Evolutionary conservation across 768 basidiomycete species (phyloP), one percentile per base, ranked within the genome.

Genomic region (Tylopilus vinaceipallidus): DNA sequence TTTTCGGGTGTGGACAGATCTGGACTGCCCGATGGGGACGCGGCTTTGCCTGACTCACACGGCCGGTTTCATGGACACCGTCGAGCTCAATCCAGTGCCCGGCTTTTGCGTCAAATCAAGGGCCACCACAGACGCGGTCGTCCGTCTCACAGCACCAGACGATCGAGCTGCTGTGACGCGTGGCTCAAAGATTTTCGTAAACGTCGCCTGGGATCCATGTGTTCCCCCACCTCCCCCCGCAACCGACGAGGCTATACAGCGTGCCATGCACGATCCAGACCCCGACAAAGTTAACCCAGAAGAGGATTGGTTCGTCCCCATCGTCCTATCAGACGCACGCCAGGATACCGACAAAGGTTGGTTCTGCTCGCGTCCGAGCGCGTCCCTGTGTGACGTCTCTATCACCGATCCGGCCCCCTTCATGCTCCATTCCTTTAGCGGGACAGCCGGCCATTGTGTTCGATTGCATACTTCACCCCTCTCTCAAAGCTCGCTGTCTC

Each of bases 41-140:
- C 2, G n/a, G n/a, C n/a, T n/a, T n/a, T n/a, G n/a, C n/a, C n/a
- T n/a, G n/a, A n/a, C 49, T 42, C 52, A 35, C 51, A 50, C 54
- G 50, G 47, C 27, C 42, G 43, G 30, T 35, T 40, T 45, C 51
- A 61, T 61, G 58, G 53, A 58, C 42, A 55, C 59, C 42, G 45
- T 45, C 36, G 56, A 62, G 36, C 77, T 87, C 52, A 68, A 75
- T 17, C 88, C 88, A 26, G 68, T 72, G 22, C 72, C 88, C 24
- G 88, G 84, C 5, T 90, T 88, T 64, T 88, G 86, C 63, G 60
- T 88, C 47, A 90, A 89, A 65, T 77, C 85, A 0, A 59, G 72
- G 16, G 69, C 76, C 0, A 59, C 76, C 4, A 71, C 75, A 37
- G 65, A 75, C 5, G 72, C 71, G 1, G 51, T 73, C 3, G 45